phyloP scores from a whole-genome alignment of 495 filamentous ascomycete species.

The Elaphomyces granulatus region DNA sequence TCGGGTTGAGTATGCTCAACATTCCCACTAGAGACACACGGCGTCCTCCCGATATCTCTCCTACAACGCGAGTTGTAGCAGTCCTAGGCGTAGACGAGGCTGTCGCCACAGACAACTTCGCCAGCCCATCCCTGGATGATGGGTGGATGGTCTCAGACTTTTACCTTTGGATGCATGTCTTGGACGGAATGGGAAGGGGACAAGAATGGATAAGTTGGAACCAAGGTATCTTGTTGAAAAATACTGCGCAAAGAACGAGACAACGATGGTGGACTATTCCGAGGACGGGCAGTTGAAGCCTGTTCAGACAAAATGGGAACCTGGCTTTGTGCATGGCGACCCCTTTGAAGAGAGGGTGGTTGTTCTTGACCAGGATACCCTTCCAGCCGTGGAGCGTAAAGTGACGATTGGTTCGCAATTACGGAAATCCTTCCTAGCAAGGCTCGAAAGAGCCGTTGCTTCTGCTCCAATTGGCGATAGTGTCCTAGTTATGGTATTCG shows the following conservation, averaged over 20 bases:
- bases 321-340: constrained; percentile 4
- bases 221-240: constrained; percentile 6
- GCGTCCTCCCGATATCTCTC: constrained; percentile 4
- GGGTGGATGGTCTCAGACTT: constrained; percentile 11
- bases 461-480: constrained; percentile 3
- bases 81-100: constrained; percentile 4
- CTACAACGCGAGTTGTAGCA: constrained; percentile 3
- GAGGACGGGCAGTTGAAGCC: background rate
- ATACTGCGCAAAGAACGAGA: constrained; percentile 4
- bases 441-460: constrained; percentile 1
- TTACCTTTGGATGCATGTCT: constrained; percentile 7
- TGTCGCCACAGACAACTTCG: background rate
- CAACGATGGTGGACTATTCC: background rate
- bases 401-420: constrained; percentile 1
- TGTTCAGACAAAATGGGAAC: constrained; percentile 2
- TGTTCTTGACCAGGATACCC: constrained; percentile 4
- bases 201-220: constrained; percentile 4
- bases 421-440: constrained; percentile 3
- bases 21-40: constrained; percentile 7
- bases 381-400: background rate
- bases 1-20: constrained; percentile 1
- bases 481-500: constrained; percentile 7
- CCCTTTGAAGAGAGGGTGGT: constrained; percentile 7
- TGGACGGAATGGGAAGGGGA: constrained; percentile 6
- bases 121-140: constrained; percentile 6